phyloP scores from a whole-genome alignment of 2,329 filamentous ascomycete species.

The Xylariaceae sp. region DNA sequence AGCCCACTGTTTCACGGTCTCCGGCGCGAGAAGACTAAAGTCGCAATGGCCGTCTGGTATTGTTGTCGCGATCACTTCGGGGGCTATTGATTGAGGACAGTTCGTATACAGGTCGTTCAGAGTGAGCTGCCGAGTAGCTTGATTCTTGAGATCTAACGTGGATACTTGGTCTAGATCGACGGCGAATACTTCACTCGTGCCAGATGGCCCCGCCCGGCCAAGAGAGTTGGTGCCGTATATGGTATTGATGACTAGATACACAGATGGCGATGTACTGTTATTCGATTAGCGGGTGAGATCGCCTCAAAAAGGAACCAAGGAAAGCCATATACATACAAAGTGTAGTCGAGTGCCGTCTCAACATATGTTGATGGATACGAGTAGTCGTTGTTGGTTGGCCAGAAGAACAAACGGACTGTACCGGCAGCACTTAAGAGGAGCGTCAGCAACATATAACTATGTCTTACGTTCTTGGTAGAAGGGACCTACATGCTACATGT shows the following conservation, averaged over 20 bases:
- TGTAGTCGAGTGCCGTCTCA: constrained; percentile 41
- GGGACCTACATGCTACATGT: constrained; percentile 43
- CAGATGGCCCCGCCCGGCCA: constrained; percentile 42
- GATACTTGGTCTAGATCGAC: constrained; percentile 46
- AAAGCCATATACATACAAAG: constrained; percentile 40
- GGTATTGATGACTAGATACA: constrained; percentile 48
- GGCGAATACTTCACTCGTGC: constrained; percentile 40
- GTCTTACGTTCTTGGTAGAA: background rate
- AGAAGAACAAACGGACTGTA: constrained; percentile 46
- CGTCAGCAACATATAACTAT: constrained; percentile 19
- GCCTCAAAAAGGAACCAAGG: background rate
- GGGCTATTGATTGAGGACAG: constrained; percentile 41
- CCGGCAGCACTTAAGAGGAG: constrained; percentile 34
- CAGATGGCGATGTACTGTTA: constrained; percentile 47
- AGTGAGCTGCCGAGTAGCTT: constrained; percentile 41
- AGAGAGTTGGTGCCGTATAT: constrained; percentile 43
- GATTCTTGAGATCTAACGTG: constrained; percentile 39
- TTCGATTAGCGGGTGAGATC: constrained; percentile 1
- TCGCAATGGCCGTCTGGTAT: constrained; percentile 42
- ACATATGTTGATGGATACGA: constrained; percentile 45
- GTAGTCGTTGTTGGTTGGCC: constrained; percentile 43
- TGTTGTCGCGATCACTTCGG: constrained; percentile 41
- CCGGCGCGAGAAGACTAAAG: constrained; percentile 44
- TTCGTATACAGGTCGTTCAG: constrained; percentile 45
- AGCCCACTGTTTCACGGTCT: constrained; percentile 43